A percentile compares a stretch with the other conserved stretches of the same genome.
Conservation (phyloP, 2,329 filamentous ascomycete species). For the Trichoderma asperellum region DNA sequence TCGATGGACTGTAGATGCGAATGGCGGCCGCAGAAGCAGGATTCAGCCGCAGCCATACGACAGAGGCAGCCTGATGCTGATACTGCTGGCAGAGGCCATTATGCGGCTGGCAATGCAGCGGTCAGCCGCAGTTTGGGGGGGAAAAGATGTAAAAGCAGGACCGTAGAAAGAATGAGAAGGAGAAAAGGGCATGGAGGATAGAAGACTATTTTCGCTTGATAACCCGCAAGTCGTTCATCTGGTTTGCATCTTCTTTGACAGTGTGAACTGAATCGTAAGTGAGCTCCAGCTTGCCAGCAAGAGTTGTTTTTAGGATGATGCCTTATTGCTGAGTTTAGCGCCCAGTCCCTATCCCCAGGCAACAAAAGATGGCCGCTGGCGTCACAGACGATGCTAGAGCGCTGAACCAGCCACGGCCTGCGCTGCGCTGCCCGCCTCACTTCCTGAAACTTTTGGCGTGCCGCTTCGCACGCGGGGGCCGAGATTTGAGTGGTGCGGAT, state of each 20-base stretch:
- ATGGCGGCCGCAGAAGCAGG: neutral
- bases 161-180: neutral
- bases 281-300: neutral
- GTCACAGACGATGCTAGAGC: neutral
- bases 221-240: neutral
- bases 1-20: neutral
- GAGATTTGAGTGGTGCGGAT: neutral
- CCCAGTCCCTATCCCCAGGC: neutral
- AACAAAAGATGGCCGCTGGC: neutral
- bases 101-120: slow-evolving; percentile 8
- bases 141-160: neutral
- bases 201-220: neutral
- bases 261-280: neutral
- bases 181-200: neutral
- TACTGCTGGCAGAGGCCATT: neutral
- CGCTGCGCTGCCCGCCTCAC: neutral
- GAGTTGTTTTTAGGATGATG: neutral
- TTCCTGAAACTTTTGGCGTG: neutral
- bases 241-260: too few species aligned
- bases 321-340: neutral
- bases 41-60: slow-evolving; percentile 12
- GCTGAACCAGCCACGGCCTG: neutral
- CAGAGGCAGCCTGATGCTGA: neutral
- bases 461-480: neutral
- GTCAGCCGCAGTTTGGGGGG: neutral